Evolutionary conservation across 2,329 filamentous ascomycete genomes (phyloP), one percentile per base, ranked within the genome.

Genomic region (Fusarium graminum): DNA sequence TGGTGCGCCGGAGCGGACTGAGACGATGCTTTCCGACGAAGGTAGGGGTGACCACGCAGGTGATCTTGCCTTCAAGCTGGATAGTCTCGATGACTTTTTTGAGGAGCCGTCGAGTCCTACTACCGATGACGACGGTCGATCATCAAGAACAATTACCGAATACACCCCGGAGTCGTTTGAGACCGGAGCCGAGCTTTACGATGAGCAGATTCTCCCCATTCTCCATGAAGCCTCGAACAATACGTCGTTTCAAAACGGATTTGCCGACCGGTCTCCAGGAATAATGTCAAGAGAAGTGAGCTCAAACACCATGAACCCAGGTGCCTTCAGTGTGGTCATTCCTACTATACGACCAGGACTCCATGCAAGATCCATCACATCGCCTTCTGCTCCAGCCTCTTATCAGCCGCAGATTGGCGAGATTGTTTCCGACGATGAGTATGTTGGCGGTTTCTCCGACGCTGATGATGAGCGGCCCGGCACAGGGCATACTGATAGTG

Each of bases 1-100:
- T 80, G 87, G 89, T 2, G 80, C 86, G 17, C 78, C 80, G 1
- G 90, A 94, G 67, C 88, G 93, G 51, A 92, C 93, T 3, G 92
- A 93, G 52, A 97, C 94, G 1, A 97, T 97, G 92, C 88, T 96
- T 75, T 97, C 94, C 1, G 92, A 97, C 71, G 93, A 95, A 36
- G 87, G 81, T 0, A 87, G 90, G 14, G 87, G 83, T 3, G 91
- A 93, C 41, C 90, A 92, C 57, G 72, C 67, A 6, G 92, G 90
- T 36, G 94, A 98, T 70, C 84, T 98, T 9, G 91, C 96, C 13
- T 87, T 88, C 62, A 93, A 92, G 74, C 80, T 94, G 4, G 91
- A 93, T 72, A 93, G 90, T 63, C 79, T 94, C 4, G 91, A 94
- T 71, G 91, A 93, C 74, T 93, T 94, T 78, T 94, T 94, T 67